Evolutionary conservation across 805 yeast genomes (phyloP).

Genomic region (Candida montana): DNA sequence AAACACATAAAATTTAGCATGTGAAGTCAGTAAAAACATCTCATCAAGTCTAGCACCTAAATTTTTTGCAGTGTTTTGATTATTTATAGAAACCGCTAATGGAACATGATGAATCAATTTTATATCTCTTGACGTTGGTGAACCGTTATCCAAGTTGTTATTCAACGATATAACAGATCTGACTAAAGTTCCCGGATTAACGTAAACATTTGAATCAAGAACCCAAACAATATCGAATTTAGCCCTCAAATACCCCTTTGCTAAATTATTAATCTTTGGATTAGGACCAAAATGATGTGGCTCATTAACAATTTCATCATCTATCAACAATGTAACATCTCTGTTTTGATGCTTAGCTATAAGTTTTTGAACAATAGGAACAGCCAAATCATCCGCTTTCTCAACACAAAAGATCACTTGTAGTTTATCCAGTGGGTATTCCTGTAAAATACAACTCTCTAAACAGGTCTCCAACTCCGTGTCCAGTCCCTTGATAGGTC

Average conservation of each 20-base stretch:
- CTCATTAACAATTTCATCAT: slow-evolving; percentile 34
- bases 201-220: slow-evolving; percentile 83
- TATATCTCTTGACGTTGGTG: slow-evolving; percentile 36
- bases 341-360: slow-evolving; percentile 48
- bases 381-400: slow-evolving; percentile 54
- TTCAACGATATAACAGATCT: slow-evolving; percentile 55
- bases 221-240: slow-evolving; percentile 76
- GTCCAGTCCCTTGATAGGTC: slow-evolving; percentile 85
- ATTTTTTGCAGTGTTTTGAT: slow-evolving; percentile 9
- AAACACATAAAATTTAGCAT: slow-evolving; percentile 77
- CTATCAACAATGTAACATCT: slow-evolving; percentile 55
- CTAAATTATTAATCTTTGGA: slow-evolving; percentile 81
- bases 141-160: slow-evolving; percentile 49
- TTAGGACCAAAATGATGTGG: slow-evolving; percentile 63
- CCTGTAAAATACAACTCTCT: slow-evolving; percentile 60
- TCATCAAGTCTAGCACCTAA: slow-evolving; percentile 74
- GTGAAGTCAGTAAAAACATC: slow-evolving; percentile 78
- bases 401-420: slow-evolving; percentile 79
- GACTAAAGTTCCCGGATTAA: slow-evolving; percentile 53
- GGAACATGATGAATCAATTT: slow-evolving; percentile 82
- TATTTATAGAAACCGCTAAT: slow-evolving; percentile 41
- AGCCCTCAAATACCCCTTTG: slow-evolving; percentile 72
- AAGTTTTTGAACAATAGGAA: slow-evolving; percentile 48
- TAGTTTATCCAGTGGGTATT: slow-evolving; percentile 52
- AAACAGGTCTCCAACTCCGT: slow-evolving; percentile 67